phyloP scores from a whole-genome alignment of 179 eudicot species.

The Sideroxylon spinosum region DNA sequence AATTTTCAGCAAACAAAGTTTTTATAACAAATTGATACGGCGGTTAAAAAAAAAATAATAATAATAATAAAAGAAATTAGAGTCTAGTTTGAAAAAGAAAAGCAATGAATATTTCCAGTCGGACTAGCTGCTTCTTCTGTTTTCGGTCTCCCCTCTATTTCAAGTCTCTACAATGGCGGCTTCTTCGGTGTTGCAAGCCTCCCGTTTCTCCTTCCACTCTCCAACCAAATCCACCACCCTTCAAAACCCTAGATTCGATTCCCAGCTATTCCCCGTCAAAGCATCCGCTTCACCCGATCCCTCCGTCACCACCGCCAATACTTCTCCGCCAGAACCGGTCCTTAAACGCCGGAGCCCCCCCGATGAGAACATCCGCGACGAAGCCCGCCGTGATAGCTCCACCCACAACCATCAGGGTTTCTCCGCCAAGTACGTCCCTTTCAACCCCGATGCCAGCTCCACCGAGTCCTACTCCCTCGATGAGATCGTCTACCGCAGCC shows the following conservation, averaged over 20 bases:
- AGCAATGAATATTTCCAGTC: too few species aligned
- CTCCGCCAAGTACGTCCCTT: slow-evolving; percentile 44
- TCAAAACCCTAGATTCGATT: slow-evolving; percentile 4
- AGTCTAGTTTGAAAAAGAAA: too few species aligned
- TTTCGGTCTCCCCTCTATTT: not conserved
- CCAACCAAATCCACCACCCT: slow-evolving; percentile 18
- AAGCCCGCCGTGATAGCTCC: slow-evolving; percentile 50
- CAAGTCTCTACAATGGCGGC: slow-evolving; percentile 25
- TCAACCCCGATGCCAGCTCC: slow-evolving; percentile 18
- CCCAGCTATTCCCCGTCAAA: slow-evolving; percentile 14
- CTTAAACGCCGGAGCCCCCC: slow-evolving; percentile 41
- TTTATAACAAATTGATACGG: too few species aligned
- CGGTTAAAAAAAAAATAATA: too few species aligned
- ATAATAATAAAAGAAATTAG: too few species aligned
- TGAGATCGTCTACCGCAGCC: slow-evolving; percentile 72
- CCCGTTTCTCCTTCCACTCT: slow-evolving; percentile 19
- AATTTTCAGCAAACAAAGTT: too few species aligned
- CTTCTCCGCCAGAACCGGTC: slow-evolving; percentile 16
- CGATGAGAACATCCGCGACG: slow-evolving; percentile 69
- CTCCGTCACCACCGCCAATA: not conserved
- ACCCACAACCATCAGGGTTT: slow-evolving; percentile 31
- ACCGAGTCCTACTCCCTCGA: slow-evolving; percentile 75
- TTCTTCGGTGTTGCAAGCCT: slow-evolving; percentile 9
- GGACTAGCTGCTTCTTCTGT: not conserved
- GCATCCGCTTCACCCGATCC: slow-evolving; percentile 22